phyloP scores from a whole-genome alignment of 805 yeast genomes.

The Cyberlindnera euphorbiiphila region DNA sequence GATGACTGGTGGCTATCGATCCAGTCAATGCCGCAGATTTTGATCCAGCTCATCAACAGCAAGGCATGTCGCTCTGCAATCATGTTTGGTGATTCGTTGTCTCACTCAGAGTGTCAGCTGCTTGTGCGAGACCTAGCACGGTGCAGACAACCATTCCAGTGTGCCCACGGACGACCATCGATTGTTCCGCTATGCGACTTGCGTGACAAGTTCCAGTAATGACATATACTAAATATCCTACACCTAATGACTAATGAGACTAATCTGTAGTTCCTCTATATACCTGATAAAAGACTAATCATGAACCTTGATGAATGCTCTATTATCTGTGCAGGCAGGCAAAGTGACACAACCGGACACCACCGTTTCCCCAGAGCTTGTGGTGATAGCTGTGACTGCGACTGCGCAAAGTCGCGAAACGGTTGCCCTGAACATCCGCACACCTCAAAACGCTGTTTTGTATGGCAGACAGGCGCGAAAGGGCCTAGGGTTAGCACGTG shows the following conservation, averaged over 20 bases:
- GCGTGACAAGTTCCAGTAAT: conserved; percentile 6
- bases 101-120: conserved; percentile 38
- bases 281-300: too few species aligned
- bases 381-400: conserved; percentile 12
- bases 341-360: conserved; percentile 18
- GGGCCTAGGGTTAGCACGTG: conserved; percentile 12
- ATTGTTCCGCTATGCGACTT: conserved; percentile 46
- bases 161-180: conserved; percentile 87
- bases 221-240: too few species aligned
- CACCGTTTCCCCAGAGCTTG: too few species aligned
- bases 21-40: conserved; percentile 45
- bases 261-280: too few species aligned
- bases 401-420: not conserved
- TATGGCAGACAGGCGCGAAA: conserved; percentile 1
- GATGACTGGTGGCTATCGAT: conserved; percentile 37
- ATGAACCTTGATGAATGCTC: too few species aligned
- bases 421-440: conserved; percentile 10
- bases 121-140: conserved; percentile 39
- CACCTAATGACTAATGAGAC: too few species aligned
- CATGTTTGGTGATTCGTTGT: conserved; percentile 62
- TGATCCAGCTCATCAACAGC: conserved; percentile 49
- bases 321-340: too few species aligned
- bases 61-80: conserved; percentile 67
- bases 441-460: conserved; percentile 1
- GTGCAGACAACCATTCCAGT: conserved; percentile 65